Evolutionary conservation across 257 asterid species (phyloP).

Genomic region (Scutellaria minor): DNA sequence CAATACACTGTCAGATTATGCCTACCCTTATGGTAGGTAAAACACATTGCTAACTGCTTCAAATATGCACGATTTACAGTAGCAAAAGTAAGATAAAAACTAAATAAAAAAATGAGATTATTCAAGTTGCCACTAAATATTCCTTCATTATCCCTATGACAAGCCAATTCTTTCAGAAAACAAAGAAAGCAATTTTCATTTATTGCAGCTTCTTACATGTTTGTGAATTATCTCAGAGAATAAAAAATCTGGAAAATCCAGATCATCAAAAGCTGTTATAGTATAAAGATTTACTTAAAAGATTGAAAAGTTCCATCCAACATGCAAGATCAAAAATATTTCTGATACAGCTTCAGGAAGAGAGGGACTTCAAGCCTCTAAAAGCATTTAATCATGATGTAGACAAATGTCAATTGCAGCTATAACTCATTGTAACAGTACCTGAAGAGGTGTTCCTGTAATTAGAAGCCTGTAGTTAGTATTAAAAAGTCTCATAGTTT

Average conservation of each 20-base stretch:
- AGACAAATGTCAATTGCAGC: constrained; percentile 4
- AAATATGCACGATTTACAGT: constrained; percentile 1
- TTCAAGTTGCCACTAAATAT: constrained; percentile 17
- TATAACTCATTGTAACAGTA: constrained; percentile 32
- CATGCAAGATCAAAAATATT: constrained; percentile 3
- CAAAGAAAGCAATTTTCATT: background rate
- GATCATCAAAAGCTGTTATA: background rate
- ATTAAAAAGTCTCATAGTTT: constrained; percentile 90
- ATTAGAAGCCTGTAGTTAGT: constrained; percentile 93
- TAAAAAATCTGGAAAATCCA: background rate
- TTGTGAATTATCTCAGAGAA: background rate
- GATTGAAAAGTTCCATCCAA: background rate
- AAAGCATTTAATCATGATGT: background rate
- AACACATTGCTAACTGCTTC: constrained; percentile 1
- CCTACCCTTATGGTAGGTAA: constrained; percentile 8
- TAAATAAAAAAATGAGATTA: background rate
- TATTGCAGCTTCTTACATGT: background rate
- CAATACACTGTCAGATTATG: background rate
- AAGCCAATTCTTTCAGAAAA: background rate
- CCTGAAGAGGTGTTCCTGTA: constrained; percentile 99
- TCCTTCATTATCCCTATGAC: background rate
- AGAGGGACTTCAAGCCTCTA: background rate
- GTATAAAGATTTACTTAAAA: background rate
- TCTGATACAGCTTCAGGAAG: background rate
- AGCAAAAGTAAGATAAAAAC: background rate